Evolutionary conservation across 2,329 filamentous ascomycete genomes (phyloP), one percentile per base, ranked within the genome.

Genomic region (Mariannaea elegans): DNA sequence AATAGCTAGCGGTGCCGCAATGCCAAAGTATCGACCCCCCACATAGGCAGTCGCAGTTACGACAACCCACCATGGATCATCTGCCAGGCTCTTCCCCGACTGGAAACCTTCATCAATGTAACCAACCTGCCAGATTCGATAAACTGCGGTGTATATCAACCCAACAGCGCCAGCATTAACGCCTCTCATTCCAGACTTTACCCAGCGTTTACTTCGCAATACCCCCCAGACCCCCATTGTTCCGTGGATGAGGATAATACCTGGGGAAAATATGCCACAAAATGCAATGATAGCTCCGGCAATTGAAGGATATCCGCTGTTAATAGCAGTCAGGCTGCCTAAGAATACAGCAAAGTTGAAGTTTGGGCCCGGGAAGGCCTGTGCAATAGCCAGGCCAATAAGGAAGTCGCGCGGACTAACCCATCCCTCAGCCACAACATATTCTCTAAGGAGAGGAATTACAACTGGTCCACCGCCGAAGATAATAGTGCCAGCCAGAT

Each of bases 331-430:
- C 1, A 89, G 71, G 0, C 77, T 75, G 1, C 86, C 85, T 0
- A 89, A 75, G 56, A 81, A 88, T 0, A 88, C 84, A 0, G 84
- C 84, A 60, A 88, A 87, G 68, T 81, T 81, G 29, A 77, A 78
- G 62, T 78, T 78, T 7, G 75, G 76, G 0, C 76, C 76, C 0
- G 90, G 90, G 57, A 92, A 90, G 0, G 87, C 83, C 72, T 93
- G 90, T 16, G 87, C 88, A 52, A 93, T 81, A 7, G 90, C 90
- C 0, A 93, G 83, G 0, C 90, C 90, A 47, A 92, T 85, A 0
- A 93, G 78, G 70, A 93, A 92, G 70, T 93, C 88, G 4, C 90
- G 83, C 0, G 87, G 80, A 0, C 82, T 85, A 0, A 93, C 89
- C 89, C 89, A 93, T 7, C 87, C 87, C 21, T 89, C 87, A 0